Conservation (phyloP, 2,329 filamentous ascomycete species). For the Diaporthe aspalathi region DNA sequence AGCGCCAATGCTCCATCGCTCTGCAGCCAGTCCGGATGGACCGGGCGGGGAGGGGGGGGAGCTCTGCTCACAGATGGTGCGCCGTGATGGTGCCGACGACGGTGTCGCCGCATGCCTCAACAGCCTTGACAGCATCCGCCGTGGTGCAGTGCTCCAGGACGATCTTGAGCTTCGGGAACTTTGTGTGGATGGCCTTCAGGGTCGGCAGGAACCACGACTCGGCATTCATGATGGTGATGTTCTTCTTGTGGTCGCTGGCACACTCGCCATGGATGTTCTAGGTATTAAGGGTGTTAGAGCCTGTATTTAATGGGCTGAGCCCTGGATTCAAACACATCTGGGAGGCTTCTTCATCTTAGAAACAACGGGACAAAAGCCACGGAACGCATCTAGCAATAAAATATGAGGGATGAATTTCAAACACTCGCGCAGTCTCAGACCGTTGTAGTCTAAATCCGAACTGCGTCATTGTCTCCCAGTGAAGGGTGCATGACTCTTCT, state of each 20-base stretch:
- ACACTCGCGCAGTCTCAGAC: slow-evolving; percentile 19
- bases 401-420: background rate
- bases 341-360: background rate
- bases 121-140: slow-evolving; percentile 81
- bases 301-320: slow-evolving; percentile 42
- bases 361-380: background rate
- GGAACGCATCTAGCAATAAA: background rate
- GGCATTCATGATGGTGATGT: slow-evolving; percentile 72
- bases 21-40: background rate
- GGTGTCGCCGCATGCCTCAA: slow-evolving; percentile 78
- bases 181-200: slow-evolving; percentile 75
- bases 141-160: slow-evolving; percentile 90
- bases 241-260: slow-evolving; percentile 54
- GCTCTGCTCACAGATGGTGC: slow-evolving; percentile 74
- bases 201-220: slow-evolving; percentile 86
- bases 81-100: slow-evolving; percentile 86
- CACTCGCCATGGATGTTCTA: slow-evolving; percentile 90
- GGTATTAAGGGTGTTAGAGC: slow-evolving; percentile 58
- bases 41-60: too few species aligned
- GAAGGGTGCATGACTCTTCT: slow-evolving; percentile 21
- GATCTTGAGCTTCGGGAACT: slow-evolving; percentile 78
- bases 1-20: background rate
- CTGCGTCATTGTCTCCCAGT: slow-evolving; percentile 26
- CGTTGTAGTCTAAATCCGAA: slow-evolving; percentile 30
- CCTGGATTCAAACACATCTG: background rate